Conservation (phyloP, 2,329 filamentous ascomycete genomes). For the Aspergillus uvarum region DNA sequence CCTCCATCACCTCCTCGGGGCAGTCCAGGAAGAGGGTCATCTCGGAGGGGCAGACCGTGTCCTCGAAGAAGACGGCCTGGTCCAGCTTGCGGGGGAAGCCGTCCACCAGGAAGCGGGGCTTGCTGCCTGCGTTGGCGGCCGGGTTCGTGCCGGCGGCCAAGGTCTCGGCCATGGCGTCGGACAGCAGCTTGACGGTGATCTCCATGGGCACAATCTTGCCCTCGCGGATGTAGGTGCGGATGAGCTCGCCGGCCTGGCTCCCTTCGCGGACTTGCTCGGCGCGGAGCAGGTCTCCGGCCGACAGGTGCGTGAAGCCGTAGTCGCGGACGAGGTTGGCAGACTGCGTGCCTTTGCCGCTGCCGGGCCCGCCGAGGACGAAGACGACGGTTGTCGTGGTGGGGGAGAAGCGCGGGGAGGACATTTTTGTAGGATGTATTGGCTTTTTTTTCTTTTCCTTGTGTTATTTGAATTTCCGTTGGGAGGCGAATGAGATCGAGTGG, state of each 20-base stretch:
- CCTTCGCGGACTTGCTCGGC: constrained; percentile 87
- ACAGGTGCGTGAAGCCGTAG: constrained; percentile 90
- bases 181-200: constrained; percentile 87
- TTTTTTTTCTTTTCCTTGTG: too few species aligned
- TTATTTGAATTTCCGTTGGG: too few species aligned
- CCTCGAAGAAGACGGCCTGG: constrained; percentile 91
- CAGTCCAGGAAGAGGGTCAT: constrained; percentile 95
- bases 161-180: constrained; percentile 77
- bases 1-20: constrained; percentile 83
- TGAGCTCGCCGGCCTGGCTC: constrained; percentile 87
- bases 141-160: background rate
- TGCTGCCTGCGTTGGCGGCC: constrained; percentile 28
- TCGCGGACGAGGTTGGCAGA: constrained; percentile 82
- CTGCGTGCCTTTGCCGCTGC: constrained; percentile 95
- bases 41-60: constrained; percentile 76
- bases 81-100: constrained; percentile 97
- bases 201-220: constrained; percentile 98
- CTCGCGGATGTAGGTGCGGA: constrained; percentile 89
- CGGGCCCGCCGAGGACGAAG: constrained; percentile 94
- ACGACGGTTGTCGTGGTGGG: constrained; percentile 81
- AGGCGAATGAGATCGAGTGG: too few species aligned
- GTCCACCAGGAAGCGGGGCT: constrained; percentile 72
- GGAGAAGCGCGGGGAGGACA: constrained; percentile 68
- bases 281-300: constrained; percentile 87
- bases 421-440: constrained; percentile 13